Base-by-base conservation (phyloP, 129 eudicot genomes). In the Flaveria bidentis region DNA sequence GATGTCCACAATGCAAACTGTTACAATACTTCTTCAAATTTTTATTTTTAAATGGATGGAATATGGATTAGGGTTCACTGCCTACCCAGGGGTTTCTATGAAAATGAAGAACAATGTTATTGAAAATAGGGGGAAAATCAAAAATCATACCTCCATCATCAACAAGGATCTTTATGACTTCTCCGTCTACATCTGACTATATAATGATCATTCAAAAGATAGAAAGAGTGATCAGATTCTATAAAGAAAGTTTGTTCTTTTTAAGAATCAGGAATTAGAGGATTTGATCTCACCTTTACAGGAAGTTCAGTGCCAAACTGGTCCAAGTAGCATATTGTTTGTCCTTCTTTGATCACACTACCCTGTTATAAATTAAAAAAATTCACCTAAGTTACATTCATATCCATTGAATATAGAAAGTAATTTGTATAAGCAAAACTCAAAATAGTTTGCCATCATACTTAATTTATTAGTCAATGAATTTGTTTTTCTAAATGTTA, bases 111-210 rank as follows among this genome's bases (percentile, higher is more conserved):
- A 20, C 39, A 12, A 3, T 11, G 73, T 36, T 13, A 20, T 68
- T 69, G 20, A 46, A 44, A 47, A 47, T 22, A 25, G 9, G 6
- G 70, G 67, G 56, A 73, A 36, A 69, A 28, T 12, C 14, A 60
- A 51, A 50, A 50, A 71, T 22, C 78, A 72, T 88, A 88, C 94
- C 94, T 62, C 94, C 97, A 52, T 91, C 94, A 72, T 68, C 71
- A 25, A 76, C 87, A 33, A 91, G 94, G 78, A 91, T 23, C 81
- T 88, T 88, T 64, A 91, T 65, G 70, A 91, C 87, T 85, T 91
- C 90, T 74, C 97, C 97, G 68, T 81, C 87, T 55, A 81, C 90
- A 83, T 86, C 86, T 5, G 97, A 86, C 97, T 91, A 89, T 77
- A 80, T 55, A 36, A 71, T 47, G 67, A 56, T n/a, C 30, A 16